Base-by-base conservation (phyloP, 208 protist genomes). In the Vickermania ingenoplastis region DNA sequence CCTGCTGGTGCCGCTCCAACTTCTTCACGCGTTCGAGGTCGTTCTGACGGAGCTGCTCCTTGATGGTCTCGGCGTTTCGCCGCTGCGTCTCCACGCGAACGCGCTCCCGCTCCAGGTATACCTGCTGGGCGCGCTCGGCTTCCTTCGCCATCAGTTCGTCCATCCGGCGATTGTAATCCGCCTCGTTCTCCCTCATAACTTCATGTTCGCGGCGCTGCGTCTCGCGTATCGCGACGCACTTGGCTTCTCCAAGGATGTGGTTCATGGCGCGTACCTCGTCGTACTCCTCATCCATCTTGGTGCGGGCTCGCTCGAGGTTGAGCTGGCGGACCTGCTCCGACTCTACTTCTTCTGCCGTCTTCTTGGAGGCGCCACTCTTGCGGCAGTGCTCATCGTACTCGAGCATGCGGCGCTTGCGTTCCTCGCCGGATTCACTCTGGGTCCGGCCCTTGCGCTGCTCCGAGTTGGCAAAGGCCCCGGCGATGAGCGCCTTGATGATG, bases 211-310 rank as follows among this genome's bases (percentile, higher is more conserved):
- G 55, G 5, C 83, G 58, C 74, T 97, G 94, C 14, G 85, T 86
- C 64, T 96, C 90, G 50, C 94, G 85, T 22, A 86, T 83, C 36
- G 92, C 92, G 24, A 96, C 82, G 53, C 89, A 96, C 71, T 94
- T 92, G 3, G 89, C 86, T 65, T 97, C 94, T 7, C 79, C 55
- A 41, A 96, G 80, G 56, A 97, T 63, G 30, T 82, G 75, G 59
- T 97, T 97, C 92, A 97, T 97, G 1, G 74, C 77, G 66, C 94
- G 93, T 17, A 96, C 92, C 55, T 96, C 94, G 57, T 97, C 92
- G 55, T 83, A 85, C 48, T 87, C 64, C 60, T 97, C 87, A 57
- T 97, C 89, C 53, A 94, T 59, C 64, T 88, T 81, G 27, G 69
- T 54, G 14, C 77, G 73, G 13, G 91, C 91, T 45, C 71, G 71